Evolutionary conservation across 768 basidiomycete genomes (phyloP).

Genomic region (Psilocybe cyanescens): DNA sequence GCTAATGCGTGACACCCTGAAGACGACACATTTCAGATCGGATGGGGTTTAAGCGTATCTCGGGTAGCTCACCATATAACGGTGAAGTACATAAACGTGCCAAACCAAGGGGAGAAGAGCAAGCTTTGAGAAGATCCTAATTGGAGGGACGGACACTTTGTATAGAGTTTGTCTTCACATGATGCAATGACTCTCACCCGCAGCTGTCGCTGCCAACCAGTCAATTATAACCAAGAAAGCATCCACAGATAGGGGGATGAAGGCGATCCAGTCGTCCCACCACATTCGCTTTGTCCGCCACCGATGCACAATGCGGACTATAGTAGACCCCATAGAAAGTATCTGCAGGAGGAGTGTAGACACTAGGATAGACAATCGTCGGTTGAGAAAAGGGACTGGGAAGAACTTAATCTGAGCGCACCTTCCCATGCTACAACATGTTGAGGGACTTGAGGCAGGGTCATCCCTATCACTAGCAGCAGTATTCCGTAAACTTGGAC

Average conservation of each 20-base stretch:
- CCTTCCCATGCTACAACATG: constrained; percentile 5
- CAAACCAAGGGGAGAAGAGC: constrained; percentile 14
- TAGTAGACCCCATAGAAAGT: constrained; percentile 10
- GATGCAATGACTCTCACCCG: not conserved
- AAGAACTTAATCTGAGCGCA: not conserved
- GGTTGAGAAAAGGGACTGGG: not conserved
- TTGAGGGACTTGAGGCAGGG: not conserved
- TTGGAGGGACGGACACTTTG: not conserved
- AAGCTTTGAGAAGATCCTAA: not conserved
- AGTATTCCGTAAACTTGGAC: not conserved
- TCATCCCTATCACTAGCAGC: not conserved
- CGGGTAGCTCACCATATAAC: constrained; percentile 10
- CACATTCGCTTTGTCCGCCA: constrained; percentile 18
- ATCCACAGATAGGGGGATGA: constrained; percentile 18
- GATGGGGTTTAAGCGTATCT: not conserved
- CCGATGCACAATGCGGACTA: constrained; percentile 22
- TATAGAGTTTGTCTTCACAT: not conserved
- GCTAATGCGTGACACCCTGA: constrained; percentile 18
- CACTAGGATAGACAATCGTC: not conserved
- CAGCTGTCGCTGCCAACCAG: constrained; percentile 15
- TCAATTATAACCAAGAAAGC: constrained; percentile 12
- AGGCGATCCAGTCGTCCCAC: constrained; percentile 28
- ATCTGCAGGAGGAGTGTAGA: constrained; percentile 1
- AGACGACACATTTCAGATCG: not conserved
- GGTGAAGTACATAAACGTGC: constrained; percentile 14